Conservation (phyloP, 2,329 filamentous ascomycete genomes). For the Penicillium sp. region DNA sequence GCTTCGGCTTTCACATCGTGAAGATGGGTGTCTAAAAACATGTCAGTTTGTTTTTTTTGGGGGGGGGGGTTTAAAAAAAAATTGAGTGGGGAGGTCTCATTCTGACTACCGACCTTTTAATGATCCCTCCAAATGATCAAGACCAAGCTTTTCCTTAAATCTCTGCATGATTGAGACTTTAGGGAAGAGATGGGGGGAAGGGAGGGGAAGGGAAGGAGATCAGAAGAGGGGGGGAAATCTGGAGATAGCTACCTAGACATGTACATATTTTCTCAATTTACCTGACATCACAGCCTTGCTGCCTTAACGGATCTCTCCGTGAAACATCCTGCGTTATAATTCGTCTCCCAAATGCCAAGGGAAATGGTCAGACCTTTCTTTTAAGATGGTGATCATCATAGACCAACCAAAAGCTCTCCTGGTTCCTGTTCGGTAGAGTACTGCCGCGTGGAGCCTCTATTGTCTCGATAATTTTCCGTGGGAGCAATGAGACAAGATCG, state of each 20-base stretch:
- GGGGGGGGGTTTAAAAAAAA: too few species aligned
- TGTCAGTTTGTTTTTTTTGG: background rate
- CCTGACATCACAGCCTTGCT: conserved; percentile 18
- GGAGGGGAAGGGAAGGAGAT: too few species aligned
- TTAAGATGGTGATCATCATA: background rate
- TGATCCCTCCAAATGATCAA: conserved; percentile 27
- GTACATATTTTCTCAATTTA: background rate
- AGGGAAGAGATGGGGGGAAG: conserved; percentile 1
- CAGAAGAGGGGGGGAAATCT: conserved; percentile 1
- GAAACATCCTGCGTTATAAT: background rate
- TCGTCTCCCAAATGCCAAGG: conserved; percentile 1
- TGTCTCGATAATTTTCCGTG: background rate
- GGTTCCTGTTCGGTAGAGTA: background rate
- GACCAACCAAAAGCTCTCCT: background rate
- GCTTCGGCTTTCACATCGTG: conserved; percentile 52
- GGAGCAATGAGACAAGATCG: background rate
- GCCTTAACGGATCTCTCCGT: background rate
- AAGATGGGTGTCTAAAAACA: conserved; percentile 34
- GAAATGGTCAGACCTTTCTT: background rate
- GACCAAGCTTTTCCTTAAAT: conserved; percentile 26
- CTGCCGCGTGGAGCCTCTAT: conserved; percentile 3
- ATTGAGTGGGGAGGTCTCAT: background rate
- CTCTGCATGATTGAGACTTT: conserved; percentile 23
- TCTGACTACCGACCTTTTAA: conserved; percentile 28
- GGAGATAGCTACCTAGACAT: too few species aligned